Base-by-base conservation (phyloP, 805 yeast genomes). In the Candida fluviatilis region DNA sequence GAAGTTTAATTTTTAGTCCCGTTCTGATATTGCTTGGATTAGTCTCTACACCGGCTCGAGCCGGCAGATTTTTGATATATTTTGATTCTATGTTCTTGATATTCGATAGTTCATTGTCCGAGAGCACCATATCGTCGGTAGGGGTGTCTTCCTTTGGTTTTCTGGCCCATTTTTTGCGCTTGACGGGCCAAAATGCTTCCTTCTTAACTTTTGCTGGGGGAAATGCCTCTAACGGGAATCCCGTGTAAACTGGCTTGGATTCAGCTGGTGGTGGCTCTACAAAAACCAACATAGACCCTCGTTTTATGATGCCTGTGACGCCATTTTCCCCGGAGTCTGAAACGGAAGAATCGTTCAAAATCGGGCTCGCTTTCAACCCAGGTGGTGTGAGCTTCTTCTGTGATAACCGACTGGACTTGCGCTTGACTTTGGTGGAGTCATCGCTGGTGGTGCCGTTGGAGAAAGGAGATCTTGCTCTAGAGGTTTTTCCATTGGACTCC, bases 201-300 rank as follows among this genome's bases (percentile, higher is more conserved):
- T 72, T 76, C 50, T 73, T 76, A 26, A 76, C 62, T 50, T 76
- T 81, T 3, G 67, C 58, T 13, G 78, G 75, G 6, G 96, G 96
- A 4, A 71, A 69, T n/a, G 76, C 69, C 46, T 78, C 86, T 38
- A 88, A 59, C 3, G 93, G 83, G 29, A 78, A 67, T 2, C 96
- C 96, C 0, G 91, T 82, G 27, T 78, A 77, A 8, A 74, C 71
- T 30, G 85, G 79, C 8, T 63, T 56, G 0, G 83, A 78, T 26
- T 68, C 73, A 1, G 77, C 73, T 24, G 70, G 55, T 13, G 67
- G 69, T 2, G 90, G 89, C 49, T 86, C 93, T 15, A 64, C 55
- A 58, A 79, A 76, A 21, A 56, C 58, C 25, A 51, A 48, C 16
- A 31, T 27, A 4, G 49, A 48, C 19, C 51, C 50, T 18, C 35